These are phyloP conservation scores for Trypanosoma lewisi DNA, from an alignment of 208 protist species.

Conservation along the genomic window DNA sequence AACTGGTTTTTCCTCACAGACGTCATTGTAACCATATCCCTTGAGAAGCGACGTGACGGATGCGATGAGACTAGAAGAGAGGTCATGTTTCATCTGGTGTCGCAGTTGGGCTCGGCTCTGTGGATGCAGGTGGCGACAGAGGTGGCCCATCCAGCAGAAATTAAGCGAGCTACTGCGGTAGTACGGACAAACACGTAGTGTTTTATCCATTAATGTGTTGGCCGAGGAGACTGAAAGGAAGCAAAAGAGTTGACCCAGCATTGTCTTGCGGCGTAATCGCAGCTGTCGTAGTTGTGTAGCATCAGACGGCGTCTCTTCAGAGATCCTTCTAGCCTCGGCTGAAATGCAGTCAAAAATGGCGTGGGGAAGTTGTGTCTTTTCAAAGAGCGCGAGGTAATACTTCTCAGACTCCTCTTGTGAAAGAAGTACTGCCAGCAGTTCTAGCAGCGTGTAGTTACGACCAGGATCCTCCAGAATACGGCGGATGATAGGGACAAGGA, in stretches of 20 bases:
- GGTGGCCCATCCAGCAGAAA: slow-evolving; percentile 36
- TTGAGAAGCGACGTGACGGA: background rate
- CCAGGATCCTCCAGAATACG: slow-evolving; percentile 44
- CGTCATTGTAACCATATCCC: slow-evolving; percentile 10
- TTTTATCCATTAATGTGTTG: slow-evolving; percentile 12
- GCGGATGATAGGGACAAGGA: slow-evolving; percentile 47
- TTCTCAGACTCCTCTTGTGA: slow-evolving; percentile 35
- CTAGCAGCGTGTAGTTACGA: slow-evolving; percentile 46
- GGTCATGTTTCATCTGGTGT: background rate
- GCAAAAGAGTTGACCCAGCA: slow-evolving; percentile 30
- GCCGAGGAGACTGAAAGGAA: slow-evolving; percentile 25
- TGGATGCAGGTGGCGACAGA: slow-evolving; percentile 22
- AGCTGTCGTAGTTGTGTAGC: slow-evolving; percentile 2
- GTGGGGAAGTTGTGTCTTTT: slow-evolving; percentile 26
- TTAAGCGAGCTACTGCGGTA: slow-evolving; percentile 17
- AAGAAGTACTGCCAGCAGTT: slow-evolving; percentile 65
- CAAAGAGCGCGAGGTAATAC: slow-evolving; percentile 10
- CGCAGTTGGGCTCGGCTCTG: background rate
- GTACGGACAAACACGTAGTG: slow-evolving; percentile 15
- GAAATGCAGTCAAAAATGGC: slow-evolving; percentile 27
- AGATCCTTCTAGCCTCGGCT: slow-evolving; percentile 13
- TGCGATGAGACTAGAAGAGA: background rate
- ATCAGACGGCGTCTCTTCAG: background rate
- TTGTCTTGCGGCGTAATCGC: slow-evolving; percentile 4
- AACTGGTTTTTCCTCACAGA: background rate